phyloP scores from a whole-genome alignment of 805 yeast species.

The Candida sithepensis region DNA sequence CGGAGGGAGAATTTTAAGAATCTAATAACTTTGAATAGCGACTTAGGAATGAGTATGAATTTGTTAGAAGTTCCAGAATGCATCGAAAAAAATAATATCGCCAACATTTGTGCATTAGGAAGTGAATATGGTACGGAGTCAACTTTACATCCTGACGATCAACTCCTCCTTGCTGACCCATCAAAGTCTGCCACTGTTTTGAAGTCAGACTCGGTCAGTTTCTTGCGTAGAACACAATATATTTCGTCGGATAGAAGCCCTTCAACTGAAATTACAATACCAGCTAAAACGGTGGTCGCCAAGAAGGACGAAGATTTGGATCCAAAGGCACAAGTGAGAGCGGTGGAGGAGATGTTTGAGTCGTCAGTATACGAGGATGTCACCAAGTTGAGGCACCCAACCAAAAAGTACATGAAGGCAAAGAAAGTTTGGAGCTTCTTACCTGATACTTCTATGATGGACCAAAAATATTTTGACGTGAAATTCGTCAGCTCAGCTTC shows the following conservation, averaged over 20 bases:
- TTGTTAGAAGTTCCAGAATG: constrained; percentile 62
- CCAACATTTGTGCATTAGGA: constrained; percentile 29
- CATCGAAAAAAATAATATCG: constrained; percentile 45
- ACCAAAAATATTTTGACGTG: constrained; percentile 63
- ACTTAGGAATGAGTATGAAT: constrained; percentile 75
- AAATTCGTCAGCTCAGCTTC: constrained; percentile 62
- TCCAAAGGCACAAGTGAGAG: constrained; percentile 59
- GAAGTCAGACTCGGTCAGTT: constrained; percentile 38
- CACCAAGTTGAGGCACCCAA: constrained; percentile 65
- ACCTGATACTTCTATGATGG: constrained; percentile 91
- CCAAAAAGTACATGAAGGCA: constrained; percentile 67
- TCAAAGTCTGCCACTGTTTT: constrained; percentile 44
- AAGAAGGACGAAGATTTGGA: constrained; percentile 40
- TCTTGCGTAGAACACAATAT: constrained; percentile 92
- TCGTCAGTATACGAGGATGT: constrained; percentile 40
- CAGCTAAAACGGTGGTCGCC: constrained; percentile 11
- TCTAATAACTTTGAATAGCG: constrained; percentile 54
- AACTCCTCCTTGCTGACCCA: constrained; percentile 76
- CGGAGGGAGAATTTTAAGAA: constrained; percentile 69
- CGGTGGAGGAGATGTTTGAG: constrained; percentile 78
- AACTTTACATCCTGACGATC: constrained; percentile 73
- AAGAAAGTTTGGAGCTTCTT: constrained; percentile 74
- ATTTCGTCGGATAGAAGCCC: constrained; percentile 58
- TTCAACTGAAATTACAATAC: constrained; percentile 15
- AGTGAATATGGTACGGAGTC: constrained; percentile 21